phyloP scores from a whole-genome alignment of 1,284 basidiomycete genomes.

The Xerocomus minutiporus region DNA sequence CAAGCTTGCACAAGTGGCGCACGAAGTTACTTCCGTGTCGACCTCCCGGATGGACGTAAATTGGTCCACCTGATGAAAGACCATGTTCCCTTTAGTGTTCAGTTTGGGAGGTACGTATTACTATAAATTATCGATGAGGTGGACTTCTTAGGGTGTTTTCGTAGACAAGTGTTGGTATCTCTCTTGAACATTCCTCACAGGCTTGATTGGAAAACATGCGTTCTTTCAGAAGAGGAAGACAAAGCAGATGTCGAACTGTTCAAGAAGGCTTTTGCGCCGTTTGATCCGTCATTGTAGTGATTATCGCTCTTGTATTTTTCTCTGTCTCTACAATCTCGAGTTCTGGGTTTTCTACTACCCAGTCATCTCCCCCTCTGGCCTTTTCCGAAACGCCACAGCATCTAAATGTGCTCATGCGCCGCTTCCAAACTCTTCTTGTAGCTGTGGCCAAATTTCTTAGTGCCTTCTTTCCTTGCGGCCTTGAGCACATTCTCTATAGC shows the following conservation, averaged over 20 bases:
- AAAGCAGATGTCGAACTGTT: conserved; percentile 75
- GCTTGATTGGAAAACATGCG: conserved; percentile 87
- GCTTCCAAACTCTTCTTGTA: conserved; percentile 60
- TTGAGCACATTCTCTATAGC: conserved; percentile 78
- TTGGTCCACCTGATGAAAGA: conserved; percentile 82
- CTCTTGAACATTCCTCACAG: conserved; percentile 72
- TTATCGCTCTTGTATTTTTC: background rate
- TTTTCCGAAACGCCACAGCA: no score
- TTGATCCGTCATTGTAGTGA: conserved; percentile 49
- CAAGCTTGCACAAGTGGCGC: conserved; percentile 47
- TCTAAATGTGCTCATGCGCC: conserved; percentile 25
- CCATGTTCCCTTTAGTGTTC: conserved; percentile 76
- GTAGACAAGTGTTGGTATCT: conserved; percentile 73
- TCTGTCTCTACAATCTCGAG: background rate
- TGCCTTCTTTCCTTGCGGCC: conserved; percentile 62
- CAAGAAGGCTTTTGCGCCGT: conserved; percentile 74
- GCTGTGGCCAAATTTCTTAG: conserved; percentile 57
- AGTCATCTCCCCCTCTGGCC: background rate
- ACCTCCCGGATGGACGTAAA: conserved; percentile 81
- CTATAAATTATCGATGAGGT: conserved; percentile 2
- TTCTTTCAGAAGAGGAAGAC: conserved; percentile 77
- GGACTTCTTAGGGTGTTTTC: background rate
- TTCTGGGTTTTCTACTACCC: background rate
- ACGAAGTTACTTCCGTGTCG: conserved; percentile 84
- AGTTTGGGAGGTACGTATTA: conserved; percentile 80